Percentiles rank a stretch among this genome's conserved stretches.
phyloP scores from a whole-genome alignment of 2,329 filamentous ascomycete species.

The Botryosphaeria dothidea region DNA sequence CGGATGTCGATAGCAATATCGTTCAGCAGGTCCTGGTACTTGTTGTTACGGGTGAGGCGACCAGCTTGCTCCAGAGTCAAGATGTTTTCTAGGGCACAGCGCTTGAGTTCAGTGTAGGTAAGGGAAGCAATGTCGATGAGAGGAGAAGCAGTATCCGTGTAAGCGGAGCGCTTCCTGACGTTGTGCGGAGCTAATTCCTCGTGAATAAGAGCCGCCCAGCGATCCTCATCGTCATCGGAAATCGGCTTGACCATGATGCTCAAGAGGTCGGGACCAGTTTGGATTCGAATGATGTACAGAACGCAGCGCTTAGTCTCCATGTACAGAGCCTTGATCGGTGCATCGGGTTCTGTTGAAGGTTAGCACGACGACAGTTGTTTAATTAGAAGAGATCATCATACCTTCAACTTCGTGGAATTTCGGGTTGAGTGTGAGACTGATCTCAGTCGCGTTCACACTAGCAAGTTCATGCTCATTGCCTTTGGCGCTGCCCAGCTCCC shows the following conservation, averaged over 20 bases:
- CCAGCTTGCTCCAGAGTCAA: conserved; percentile 84
- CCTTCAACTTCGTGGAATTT: conserved; percentile 84
- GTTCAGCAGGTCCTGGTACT: conserved; percentile 97
- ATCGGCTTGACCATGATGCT: conserved; percentile 94
- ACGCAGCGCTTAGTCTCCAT: conserved; percentile 99
- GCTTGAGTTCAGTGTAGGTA: conserved; percentile 89
- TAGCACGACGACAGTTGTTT: conserved; percentile 22
- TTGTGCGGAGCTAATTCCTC: conserved; percentile 67
- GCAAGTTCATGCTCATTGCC: conserved; percentile 93
- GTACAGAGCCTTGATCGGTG: conserved; percentile 86
- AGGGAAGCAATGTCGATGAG: conserved; percentile 87
- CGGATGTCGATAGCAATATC: conserved; percentile 95
- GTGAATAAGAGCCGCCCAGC: conserved; percentile 77
- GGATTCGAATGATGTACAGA: conserved; percentile 95
- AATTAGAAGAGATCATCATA: conserved; percentile 32
- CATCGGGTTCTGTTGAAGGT: conserved; percentile 71
- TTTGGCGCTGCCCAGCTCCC: conserved; percentile 93
- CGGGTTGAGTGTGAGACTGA: conserved; percentile 85
- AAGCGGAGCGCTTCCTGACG: conserved; percentile 75
- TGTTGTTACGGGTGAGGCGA: conserved; percentile 81
- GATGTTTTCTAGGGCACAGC: conserved; percentile 90
- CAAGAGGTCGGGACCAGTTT: conserved; percentile 87
- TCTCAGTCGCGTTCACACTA: conserved; percentile 82
- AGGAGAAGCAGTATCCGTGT: conserved; percentile 52
- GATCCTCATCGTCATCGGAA: conserved; percentile 79